These are phyloP conservation scores for Phytophthora foliorum DNA, from an alignment of 352 stramenopile genomes.

Conservation along the genomic window DNA sequence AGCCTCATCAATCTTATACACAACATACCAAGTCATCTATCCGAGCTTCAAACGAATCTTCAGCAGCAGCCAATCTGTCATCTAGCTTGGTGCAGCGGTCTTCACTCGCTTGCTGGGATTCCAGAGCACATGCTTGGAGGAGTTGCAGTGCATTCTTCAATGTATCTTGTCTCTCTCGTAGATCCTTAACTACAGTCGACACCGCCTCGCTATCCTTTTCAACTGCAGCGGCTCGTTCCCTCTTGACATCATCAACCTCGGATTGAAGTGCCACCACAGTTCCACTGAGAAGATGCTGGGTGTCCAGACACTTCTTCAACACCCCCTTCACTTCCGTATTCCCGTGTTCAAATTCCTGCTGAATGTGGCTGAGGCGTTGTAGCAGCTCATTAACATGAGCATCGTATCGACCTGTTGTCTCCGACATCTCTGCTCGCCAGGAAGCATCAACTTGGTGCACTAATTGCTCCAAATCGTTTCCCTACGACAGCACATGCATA, in stretches of 20 bases:
- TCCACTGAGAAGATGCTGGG: slow-evolving; percentile 66
- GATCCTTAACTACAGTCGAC: slow-evolving; percentile 45
- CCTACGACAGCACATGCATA: slow-evolving; percentile 16
- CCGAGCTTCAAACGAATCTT: slow-evolving; percentile 55
- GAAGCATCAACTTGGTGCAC: slow-evolving; percentile 36
- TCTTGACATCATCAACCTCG: slow-evolving; percentile 57
- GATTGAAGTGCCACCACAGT: slow-evolving; percentile 66
- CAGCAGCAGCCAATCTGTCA: slow-evolving; percentile 48
- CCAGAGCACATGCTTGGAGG: slow-evolving; percentile 55
- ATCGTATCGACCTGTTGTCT: slow-evolving; percentile 17
- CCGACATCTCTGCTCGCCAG: slow-evolving; percentile 26
- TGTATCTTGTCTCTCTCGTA: slow-evolving; percentile 57
- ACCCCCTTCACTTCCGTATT: slow-evolving; percentile 57
- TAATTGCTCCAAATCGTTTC: slow-evolving; percentile 41
- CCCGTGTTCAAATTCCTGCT: slow-evolving; percentile 25
- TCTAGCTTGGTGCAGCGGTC: slow-evolving; percentile 39
- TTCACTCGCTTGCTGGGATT: slow-evolving; percentile 45
- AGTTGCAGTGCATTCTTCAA: slow-evolving; percentile 60
- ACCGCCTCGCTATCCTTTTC: slow-evolving; percentile 17
- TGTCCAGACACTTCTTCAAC: slow-evolving; percentile 66
- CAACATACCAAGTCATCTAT: slow-evolving; percentile 64
- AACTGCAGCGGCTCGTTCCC: not conserved
- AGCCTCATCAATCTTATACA: not conserved
- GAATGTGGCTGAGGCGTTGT: slow-evolving; percentile 22
- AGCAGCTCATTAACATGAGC: slow-evolving; percentile 30